These are phyloP conservation scores for Sphaerostilbella broomeana DNA, from an alignment of 2,329 filamentous ascomycete species.

Conservation along the genomic window DNA sequence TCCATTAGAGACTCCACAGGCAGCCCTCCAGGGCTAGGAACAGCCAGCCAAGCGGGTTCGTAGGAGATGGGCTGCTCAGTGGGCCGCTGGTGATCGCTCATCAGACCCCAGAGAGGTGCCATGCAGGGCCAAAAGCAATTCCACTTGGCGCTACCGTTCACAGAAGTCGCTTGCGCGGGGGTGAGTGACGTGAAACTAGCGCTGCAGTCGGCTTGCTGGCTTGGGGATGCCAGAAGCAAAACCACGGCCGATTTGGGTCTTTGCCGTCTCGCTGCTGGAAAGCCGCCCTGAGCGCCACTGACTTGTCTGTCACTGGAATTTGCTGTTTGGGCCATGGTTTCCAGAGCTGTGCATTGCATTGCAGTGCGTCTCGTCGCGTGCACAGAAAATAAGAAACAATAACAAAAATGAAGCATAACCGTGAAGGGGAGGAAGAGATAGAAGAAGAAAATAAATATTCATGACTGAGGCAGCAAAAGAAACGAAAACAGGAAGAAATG, in stretches of 20 bases:
- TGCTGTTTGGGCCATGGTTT: too few relatives aligned
- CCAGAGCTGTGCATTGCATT: slow-evolving; percentile 9
- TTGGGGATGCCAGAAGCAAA: slow-evolving; percentile 11
- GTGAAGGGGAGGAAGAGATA: neutral
- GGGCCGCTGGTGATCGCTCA: too few relatives aligned
- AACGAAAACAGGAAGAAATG: neutral
- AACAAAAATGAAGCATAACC: neutral
- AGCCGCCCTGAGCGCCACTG: slow-evolving; percentile 10
- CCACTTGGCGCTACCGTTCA: slow-evolving; percentile 5
- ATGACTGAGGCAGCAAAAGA: neutral
- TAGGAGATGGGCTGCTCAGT: slow-evolving; percentile 1
- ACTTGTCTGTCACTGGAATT: slow-evolving; percentile 8
- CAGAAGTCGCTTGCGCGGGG: slow-evolving; percentile 3
- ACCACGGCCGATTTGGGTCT: too few relatives aligned
- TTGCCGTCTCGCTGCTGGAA: too few relatives aligned
- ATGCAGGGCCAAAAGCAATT: slow-evolving; percentile 12
- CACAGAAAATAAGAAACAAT: neutral
- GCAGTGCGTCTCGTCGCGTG: slow-evolving; percentile 2
- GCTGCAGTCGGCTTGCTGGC: slow-evolving; percentile 1
- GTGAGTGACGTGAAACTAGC: slow-evolving; percentile 5
- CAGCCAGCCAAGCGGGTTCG: neutral
- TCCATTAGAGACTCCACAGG: too few relatives aligned
- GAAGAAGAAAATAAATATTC: neutral
- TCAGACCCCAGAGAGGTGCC: too few relatives aligned
- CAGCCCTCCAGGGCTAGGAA: too few relatives aligned